Conservation (phyloP, 306 rosid genomes). For the Macrotyloma uniflorum region DNA sequence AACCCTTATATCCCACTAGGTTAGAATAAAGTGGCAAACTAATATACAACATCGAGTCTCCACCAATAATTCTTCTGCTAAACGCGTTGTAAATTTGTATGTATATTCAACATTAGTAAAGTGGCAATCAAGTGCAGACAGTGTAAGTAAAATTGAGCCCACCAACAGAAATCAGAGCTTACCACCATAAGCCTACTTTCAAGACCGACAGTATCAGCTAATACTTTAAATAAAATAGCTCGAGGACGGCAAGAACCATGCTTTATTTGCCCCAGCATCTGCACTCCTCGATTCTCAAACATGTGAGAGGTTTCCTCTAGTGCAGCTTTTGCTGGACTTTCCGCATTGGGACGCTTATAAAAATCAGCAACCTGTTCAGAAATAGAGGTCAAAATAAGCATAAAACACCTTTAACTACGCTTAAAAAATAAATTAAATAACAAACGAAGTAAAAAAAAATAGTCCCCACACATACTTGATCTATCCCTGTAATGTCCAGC, state of each 20-base stretch:
- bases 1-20: constrained; percentile 24
- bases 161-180: constrained; percentile 52
- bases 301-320: constrained; percentile 79
- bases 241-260: constrained; percentile 96
- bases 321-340: constrained; percentile 92
- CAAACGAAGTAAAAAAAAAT: not conserved
- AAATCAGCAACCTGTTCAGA: constrained; percentile 80
- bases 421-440: constrained; percentile 36
- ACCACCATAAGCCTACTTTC: constrained; percentile 94
- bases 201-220: constrained; percentile 97
- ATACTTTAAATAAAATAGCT: constrained; percentile 89
- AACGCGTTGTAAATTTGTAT: not conserved
- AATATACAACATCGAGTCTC: constrained; percentile 29
- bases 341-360: constrained; percentile 82
- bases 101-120: not conserved
- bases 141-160: constrained; percentile 9
- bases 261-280: constrained; percentile 90
- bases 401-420: not conserved
- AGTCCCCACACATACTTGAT: constrained; percentile 9
- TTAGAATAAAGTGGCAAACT: constrained; percentile 23
- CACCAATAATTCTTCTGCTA: constrained; percentile 10
- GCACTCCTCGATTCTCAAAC: constrained; percentile 87
- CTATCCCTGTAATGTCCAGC: constrained; percentile 19
- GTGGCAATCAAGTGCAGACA: not conserved
- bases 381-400: constrained; percentile 27